phyloP scores from a whole-genome alignment of 768 basidiomycete species.

The Wakefieldia striispora region DNA sequence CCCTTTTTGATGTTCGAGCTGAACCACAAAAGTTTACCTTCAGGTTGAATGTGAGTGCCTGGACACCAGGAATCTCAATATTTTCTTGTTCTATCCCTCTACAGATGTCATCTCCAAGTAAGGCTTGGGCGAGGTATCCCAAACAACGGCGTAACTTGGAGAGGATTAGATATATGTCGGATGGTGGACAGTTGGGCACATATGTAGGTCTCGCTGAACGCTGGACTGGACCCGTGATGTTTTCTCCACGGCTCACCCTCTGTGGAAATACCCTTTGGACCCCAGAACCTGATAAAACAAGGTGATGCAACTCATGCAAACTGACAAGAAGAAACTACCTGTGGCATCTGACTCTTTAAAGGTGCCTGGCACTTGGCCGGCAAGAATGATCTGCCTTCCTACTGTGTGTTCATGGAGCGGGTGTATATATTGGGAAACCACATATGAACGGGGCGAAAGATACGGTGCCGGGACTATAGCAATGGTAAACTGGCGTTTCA shows the following conservation, averaged over 20 bases:
- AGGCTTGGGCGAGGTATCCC: slow-evolving; percentile 16
- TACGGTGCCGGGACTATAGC: slow-evolving; percentile 15
- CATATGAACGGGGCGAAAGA: slow-evolving; percentile 19
- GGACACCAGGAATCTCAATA: slow-evolving; percentile 16
- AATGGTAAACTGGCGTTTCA: slow-evolving; percentile 15
- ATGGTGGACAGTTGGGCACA: background rate
- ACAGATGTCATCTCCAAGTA: slow-evolving; percentile 17
- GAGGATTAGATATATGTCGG: background rate
- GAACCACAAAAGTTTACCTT: no score
- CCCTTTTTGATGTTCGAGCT: no score
- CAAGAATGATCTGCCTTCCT: slow-evolving; percentile 15
- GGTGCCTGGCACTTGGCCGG: slow-evolving; percentile 15
- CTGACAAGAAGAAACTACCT: slow-evolving; percentile 10
- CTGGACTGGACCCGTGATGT: slow-evolving; percentile 16
- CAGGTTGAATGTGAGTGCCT: no score
- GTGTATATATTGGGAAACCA: slow-evolving; percentile 6
- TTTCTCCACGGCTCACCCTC: slow-evolving; percentile 19
- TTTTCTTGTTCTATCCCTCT: slow-evolving; percentile 18
- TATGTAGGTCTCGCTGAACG: slow-evolving; percentile 26
- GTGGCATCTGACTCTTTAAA: slow-evolving; percentile 19
- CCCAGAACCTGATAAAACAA: slow-evolving; percentile 6
- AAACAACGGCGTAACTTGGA: slow-evolving; percentile 23
- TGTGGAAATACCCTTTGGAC: slow-evolving; percentile 13
- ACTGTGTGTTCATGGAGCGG: slow-evolving; percentile 15
- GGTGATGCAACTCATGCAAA: background rate